A percentile compares a stretch with the other conserved stretches of the same genome.
Conservation (phyloP, 371 early-diverging fungal species). For the Apophysomyces elegans region DNA sequence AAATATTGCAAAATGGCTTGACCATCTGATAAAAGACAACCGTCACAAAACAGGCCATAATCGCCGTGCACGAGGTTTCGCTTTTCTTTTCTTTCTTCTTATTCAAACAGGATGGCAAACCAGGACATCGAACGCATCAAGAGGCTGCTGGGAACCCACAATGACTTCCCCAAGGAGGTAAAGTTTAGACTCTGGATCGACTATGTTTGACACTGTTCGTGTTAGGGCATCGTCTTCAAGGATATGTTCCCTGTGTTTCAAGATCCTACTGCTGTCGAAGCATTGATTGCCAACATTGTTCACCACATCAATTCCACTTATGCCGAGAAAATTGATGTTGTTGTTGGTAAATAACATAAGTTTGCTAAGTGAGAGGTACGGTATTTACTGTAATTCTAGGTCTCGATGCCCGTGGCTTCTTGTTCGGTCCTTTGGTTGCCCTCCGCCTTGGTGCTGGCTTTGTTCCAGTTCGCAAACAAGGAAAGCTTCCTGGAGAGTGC, state of each 20-base stretch:
- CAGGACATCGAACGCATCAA: conserved; percentile 63
- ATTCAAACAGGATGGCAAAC: conserved; percentile 34
- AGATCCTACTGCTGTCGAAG: conserved; percentile 91
- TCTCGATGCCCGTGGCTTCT: conserved; percentile 91
- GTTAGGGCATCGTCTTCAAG: conserved; percentile 85
- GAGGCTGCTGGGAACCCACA: conserved; percentile 68
- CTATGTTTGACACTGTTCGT: not conserved
- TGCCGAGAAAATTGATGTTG: conserved; percentile 81
- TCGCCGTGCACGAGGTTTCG: not conserved
- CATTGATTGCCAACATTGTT: conserved; percentile 85
- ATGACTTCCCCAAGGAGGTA: conserved; percentile 88
- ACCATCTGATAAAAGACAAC: too few relatives aligned
- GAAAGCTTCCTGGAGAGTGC: conserved; percentile 91
- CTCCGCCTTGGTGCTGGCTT: conserved; percentile 88
- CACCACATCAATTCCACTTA: conserved; percentile 75
- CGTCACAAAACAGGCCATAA: too few relatives aligned
- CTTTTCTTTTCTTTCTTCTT: conserved; percentile 11
- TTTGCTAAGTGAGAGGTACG: not conserved
- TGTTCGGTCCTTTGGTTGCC: conserved; percentile 90
- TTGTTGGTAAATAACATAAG: conserved; percentile 69
- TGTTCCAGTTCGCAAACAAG: conserved; percentile 95
- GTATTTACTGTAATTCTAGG: conserved; percentile 35
- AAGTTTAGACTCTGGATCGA: not conserved
- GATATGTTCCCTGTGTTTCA: conserved; percentile 97
- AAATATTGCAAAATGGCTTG: too few relatives aligned